A percentile compares a stretch with the other conserved stretches of the same genome.
Conservation (phyloP, 2,329 filamentous ascomycete genomes). For the Zasmidium angulare region DNA sequence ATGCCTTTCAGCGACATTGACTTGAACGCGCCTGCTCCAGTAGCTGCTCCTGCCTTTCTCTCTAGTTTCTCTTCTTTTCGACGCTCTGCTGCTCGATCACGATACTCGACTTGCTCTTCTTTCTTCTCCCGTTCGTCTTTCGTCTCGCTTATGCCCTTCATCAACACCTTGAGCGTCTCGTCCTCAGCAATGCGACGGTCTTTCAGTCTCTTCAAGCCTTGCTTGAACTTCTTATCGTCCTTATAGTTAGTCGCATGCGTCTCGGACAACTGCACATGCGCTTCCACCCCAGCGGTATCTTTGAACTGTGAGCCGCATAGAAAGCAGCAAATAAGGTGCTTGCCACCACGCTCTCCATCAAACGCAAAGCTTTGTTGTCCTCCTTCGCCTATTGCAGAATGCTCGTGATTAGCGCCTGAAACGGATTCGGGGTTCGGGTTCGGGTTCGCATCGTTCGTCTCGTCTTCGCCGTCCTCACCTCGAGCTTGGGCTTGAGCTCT, state of each 20-base stretch:
- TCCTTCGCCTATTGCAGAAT: background rate
- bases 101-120: conserved; percentile 43
- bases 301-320: conserved; percentile 25
- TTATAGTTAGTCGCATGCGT: conserved; percentile 58
- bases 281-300: conserved; percentile 42
- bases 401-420: conserved; percentile 15
- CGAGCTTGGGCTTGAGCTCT: conserved; percentile 24
- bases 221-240: conserved; percentile 48
- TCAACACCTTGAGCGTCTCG: conserved; percentile 21
- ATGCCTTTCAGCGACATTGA: background rate
- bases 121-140: background rate
- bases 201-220: conserved; percentile 22
- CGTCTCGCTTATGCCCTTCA: background rate
- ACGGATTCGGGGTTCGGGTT: conserved; percentile 10
- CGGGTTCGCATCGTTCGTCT: conserved; percentile 7
- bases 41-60: conserved; percentile 24
- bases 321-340: conserved; percentile 23
- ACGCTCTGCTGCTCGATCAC: conserved; percentile 68
- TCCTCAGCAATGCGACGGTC: conserved; percentile 13
- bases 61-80: conserved; percentile 60
- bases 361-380: conserved; percentile 17
- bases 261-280: conserved; percentile 60
- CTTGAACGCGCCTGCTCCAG: background rate
- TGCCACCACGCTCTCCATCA: conserved; percentile 10
- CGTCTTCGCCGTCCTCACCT: conserved; percentile 15